Evolutionary conservation across 2,329 filamentous ascomycete genomes (phyloP).

Genomic region (Zymoseptoria pseudotritici): DNA sequence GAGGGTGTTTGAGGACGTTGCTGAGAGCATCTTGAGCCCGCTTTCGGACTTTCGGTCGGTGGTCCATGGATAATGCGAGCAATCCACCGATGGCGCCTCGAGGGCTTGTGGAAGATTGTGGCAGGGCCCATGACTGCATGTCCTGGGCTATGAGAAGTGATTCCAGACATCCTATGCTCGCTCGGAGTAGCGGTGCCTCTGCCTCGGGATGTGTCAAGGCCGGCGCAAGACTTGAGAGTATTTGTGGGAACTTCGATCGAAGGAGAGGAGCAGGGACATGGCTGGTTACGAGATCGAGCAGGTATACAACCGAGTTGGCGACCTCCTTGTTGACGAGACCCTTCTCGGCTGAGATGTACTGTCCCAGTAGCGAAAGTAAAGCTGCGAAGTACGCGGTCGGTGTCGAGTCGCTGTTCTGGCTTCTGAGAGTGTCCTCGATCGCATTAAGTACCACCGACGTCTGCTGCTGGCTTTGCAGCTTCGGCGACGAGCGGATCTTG

Average conservation of each 20-base stretch:
- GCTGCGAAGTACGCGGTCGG: slow-evolving; percentile 93
- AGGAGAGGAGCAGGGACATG: slow-evolving; percentile 79
- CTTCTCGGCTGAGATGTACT: slow-evolving; percentile 57
- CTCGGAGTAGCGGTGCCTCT: slow-evolving; percentile 76
- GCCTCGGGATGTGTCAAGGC: slow-evolving; percentile 72
- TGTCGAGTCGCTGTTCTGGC: slow-evolving; percentile 75
- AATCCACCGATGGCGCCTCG: slow-evolving; percentile 81
- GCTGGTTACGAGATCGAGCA: slow-evolving; percentile 85
- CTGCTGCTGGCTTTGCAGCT: slow-evolving; percentile 90
- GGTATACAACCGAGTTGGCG: slow-evolving; percentile 81
- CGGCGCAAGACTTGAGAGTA: slow-evolving; percentile 77
- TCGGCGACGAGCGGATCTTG: slow-evolving; percentile 87
- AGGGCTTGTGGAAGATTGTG: slow-evolving; percentile 74
- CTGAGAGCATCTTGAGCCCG: slow-evolving; percentile 82
- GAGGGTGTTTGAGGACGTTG: slow-evolving; percentile 74
- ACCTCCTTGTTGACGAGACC: slow-evolving; percentile 73
- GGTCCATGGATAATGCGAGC: slow-evolving; percentile 75
- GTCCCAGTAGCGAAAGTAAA: slow-evolving; percentile 77
- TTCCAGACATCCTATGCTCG: slow-evolving; percentile 88
- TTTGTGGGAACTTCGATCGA: slow-evolving; percentile 89
- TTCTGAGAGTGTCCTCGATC: slow-evolving; percentile 84
- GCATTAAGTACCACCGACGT: slow-evolving; percentile 80
- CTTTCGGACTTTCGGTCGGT: slow-evolving; percentile 87
- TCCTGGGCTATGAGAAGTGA: slow-evolving; percentile 88
- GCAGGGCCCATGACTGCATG: slow-evolving; percentile 76